Evolutionary conservation across 73 alveolate genomes (phyloP), one percentile per base, ranked within the genome.

Genomic region (Blepharisma stoltei): DNA sequence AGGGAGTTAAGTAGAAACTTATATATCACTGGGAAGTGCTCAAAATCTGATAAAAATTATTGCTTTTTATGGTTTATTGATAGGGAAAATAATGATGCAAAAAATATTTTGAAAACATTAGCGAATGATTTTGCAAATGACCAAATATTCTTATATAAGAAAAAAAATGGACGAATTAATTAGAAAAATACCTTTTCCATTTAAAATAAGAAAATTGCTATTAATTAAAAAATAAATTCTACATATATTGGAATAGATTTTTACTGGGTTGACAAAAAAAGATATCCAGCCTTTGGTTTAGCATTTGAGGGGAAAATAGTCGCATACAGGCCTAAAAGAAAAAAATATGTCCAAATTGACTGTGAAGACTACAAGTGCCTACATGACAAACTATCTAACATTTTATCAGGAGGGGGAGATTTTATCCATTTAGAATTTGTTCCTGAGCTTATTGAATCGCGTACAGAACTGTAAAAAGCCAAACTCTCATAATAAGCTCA

Each of bases 111-210:
- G 14, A 38, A 60, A 8, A 11, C 0, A 1, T 25, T 60, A 9
- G 73, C 73, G 14, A 25, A 38, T 20, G 48, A 60, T 14, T 60
- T 60, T 25, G 45, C 14, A 60, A 60, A 25, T 60, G 73, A 60
- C 46, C 73, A n/a, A 9, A 38, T n/a, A n/a, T n/a, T n/a, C n/a
- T n/a, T n/a, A n/a, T n/a, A n/a, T n/a, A n/a, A n/a, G n/a, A n/a
- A n/a, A n/a, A n/a, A n/a, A n/a, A n/a, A n/a, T n/a, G n/a, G n/a
- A n/a, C n/a, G n/a, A n/a, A n/a, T n/a, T n/a, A n/a, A n/a, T n/a
- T n/a, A n/a, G n/a, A n/a, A n/a, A n/a, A n/a, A n/a, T n/a, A n/a
- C n/a, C n/a, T n/a, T n/a, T n/a, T n/a, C n/a, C n/a, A n/a, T n/a
- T n/a, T n/a, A n/a, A n/a, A n/a, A n/a, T n/a, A n/a, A n/a, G n/a